Percentiles rank a stretch among this genome's conserved stretches.
These are phyloP conservation scores for Rasamsonia emersonii DNA, from an alignment of 2,329 filamentous ascomycete species.

Conservation along the genomic window DNA sequence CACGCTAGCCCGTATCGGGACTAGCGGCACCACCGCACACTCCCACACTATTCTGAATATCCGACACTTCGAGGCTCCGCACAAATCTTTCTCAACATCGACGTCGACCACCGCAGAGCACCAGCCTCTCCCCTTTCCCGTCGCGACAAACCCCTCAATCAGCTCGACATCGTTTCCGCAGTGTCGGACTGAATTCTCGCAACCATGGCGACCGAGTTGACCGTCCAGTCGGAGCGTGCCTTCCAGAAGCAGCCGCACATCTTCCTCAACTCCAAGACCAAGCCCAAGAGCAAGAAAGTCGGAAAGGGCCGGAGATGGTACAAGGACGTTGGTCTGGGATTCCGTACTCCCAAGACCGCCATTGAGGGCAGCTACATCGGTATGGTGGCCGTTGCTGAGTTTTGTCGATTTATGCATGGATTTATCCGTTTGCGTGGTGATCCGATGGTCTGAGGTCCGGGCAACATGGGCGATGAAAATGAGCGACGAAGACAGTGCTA, in stretches of 20 bases:
- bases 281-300: slow-evolving; percentile 68
- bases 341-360: slow-evolving; percentile 96
- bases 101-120: slow-evolving; percentile 27
- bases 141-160: slow-evolving; percentile 24
- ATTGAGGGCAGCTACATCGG: slow-evolving; percentile 99
- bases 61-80: slow-evolving; percentile 21
- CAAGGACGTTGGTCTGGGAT: slow-evolving; percentile 99
- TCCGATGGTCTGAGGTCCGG: slow-evolving; percentile 1
- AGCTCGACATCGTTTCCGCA: slow-evolving; percentile 30
- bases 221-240: slow-evolving; percentile 99
- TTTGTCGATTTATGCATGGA: slow-evolving; percentile 8
- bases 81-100: slow-evolving; percentile 34
- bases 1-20: slow-evolving; percentile 18
- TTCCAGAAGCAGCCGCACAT: slow-evolving; percentile 99
- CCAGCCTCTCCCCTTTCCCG: slow-evolving; percentile 15
- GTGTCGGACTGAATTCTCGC: slow-evolving; percentile 43
- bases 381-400: slow-evolving; percentile 50
- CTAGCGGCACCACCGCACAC: slow-evolving; percentile 26
- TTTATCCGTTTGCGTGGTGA: background rate
- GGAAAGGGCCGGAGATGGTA: slow-evolving; percentile 97
- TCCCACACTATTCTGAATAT: slow-evolving; percentile 33
- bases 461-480: no score
- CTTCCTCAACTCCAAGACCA: slow-evolving; percentile 96
- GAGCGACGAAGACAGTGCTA: no score
- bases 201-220: slow-evolving; percentile 95